Base-by-base conservation (phyloP, 2,329 filamentous ascomycete genomes). In the Drechslerella coelobrocha region DNA sequence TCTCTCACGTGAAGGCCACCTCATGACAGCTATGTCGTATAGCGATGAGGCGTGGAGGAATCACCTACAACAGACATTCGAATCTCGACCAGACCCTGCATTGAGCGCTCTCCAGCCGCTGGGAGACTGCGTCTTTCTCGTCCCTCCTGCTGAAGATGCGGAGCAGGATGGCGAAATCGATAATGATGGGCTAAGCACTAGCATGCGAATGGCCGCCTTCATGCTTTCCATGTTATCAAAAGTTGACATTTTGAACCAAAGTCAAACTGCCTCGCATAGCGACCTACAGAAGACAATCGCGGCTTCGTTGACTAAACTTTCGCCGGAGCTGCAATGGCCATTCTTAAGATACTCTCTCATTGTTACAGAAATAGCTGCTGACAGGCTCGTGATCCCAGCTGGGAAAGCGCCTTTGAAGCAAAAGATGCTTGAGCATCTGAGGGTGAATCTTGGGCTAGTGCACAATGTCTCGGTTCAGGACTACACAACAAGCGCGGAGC, bases 41-140 rank as follows among this genome's bases (percentile, higher is more conserved):
- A 27, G 48, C 1, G 66, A 72, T 23, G 73, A 74, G 10, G 45
- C 65, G n/a, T 76, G 75, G 75, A 65, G 72, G 47, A 27, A 52
- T 21, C 59, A 56, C 19, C 34, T 75, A 7, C 39, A 31, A 19
- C 59, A 59, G 3, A 62, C 74, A 17, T 73, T 74, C 45, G 37
- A 65, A 50, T 55, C 19, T 9, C 43, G 61, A 14, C 63, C 73
- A 4, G 84, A 85, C 69, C 81, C 84, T 3, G 87, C 90, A 0
- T 79, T 96, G 2, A 86, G 90, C 0, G 84, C 96, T 2, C 90
- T 88, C 1, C 92, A 87, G 76, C 83, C 83, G 23, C 81, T 96
- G 5, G 86, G 85, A 0, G 91, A 91, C 2, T 85, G 86, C 0
- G 84, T 89, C 4, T 87, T 89, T 73, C 79, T 96, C 2, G 82